Evolutionary conservation across 495 filamentous ascomycete species (phyloP).

Genomic region (Bombardia bombarda): DNA sequence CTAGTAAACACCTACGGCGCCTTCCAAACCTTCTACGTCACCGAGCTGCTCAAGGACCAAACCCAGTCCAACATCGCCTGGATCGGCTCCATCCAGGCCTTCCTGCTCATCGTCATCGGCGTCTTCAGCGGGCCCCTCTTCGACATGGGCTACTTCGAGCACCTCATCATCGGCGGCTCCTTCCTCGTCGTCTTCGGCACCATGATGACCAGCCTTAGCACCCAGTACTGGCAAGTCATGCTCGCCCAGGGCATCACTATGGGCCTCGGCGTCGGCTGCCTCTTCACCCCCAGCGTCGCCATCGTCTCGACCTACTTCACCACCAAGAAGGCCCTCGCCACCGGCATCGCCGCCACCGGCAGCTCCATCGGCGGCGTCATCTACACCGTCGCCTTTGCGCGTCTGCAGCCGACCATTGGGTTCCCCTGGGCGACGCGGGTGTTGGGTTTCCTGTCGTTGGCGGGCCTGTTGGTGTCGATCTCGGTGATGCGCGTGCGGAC

Average conservation of each 20-base stretch:
- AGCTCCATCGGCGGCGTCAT: constrained; percentile 60
- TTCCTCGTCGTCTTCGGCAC: constrained; percentile 45
- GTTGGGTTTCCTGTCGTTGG: constrained; percentile 51
- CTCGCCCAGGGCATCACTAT: constrained; percentile 51
- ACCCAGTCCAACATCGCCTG: constrained; percentile 22
- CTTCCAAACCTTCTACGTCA: constrained; percentile 23
- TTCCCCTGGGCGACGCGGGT: constrained; percentile 61
- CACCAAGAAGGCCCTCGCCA: constrained; percentile 55
- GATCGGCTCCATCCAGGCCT: constrained; percentile 22
- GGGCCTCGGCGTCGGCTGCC: constrained; percentile 47
- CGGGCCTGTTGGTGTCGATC: constrained; percentile 41
- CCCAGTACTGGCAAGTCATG: constrained; percentile 55
- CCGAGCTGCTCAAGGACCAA: constrained; percentile 8
- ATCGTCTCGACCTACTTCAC: constrained; percentile 62
- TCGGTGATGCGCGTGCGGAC: constrained; percentile 46
- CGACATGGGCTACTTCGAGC: constrained; percentile 14
- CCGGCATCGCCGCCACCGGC: constrained; percentile 59
- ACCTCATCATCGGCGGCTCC: constrained; percentile 1
- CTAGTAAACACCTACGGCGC: constrained; percentile 26
- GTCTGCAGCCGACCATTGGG: constrained; percentile 45
- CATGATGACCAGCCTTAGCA: constrained; percentile 55
- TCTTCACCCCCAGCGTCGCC: constrained; percentile 56
- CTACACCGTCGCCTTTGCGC: constrained; percentile 55
- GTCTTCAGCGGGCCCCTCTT: constrained; percentile 16
- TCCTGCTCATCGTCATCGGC: constrained; percentile 17